Evolutionary conservation across 1,139 yeast genomes (phyloP).

Genomic region (Protomyces gravidus): DNA sequence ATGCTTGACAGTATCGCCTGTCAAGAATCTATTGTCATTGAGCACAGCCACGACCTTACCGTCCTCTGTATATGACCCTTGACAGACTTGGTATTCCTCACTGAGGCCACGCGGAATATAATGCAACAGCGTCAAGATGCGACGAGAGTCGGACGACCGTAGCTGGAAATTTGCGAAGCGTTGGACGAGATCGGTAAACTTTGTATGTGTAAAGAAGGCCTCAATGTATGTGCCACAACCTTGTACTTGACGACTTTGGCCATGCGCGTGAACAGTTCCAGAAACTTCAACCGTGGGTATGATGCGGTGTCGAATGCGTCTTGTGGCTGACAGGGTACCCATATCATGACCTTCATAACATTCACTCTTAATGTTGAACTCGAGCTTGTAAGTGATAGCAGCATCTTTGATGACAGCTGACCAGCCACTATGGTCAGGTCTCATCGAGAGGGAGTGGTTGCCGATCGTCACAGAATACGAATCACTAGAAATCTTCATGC

Average conservation of each 20-base stretch:
- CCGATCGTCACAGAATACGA: conserved; percentile 1
- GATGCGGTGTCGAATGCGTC: not conserved
- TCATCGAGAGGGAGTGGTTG: conserved; percentile 14
- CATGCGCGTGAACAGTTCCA: conserved; percentile 15
- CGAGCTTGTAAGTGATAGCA: conserved; percentile 1
- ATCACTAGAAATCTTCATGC: conserved; percentile 18
- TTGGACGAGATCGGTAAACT: conserved; percentile 17
- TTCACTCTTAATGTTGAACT: conserved; percentile 11
- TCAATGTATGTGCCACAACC: conserved; percentile 13
- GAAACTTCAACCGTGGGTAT: conserved; percentile 4
- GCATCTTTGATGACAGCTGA: conserved; percentile 12
- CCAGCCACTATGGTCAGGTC: conserved; percentile 18
- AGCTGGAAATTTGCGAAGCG: conserved; percentile 17
- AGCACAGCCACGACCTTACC: conserved; percentile 20
- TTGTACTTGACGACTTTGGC: not conserved
- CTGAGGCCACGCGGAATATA: conserved; percentile 18
- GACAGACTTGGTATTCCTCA: conserved; percentile 1
- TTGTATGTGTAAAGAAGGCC: conserved; percentile 9
- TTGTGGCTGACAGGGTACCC: not conserved
- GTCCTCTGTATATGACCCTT: conserved; percentile 6
- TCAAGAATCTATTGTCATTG: conserved; percentile 1
- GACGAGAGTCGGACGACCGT: conserved; percentile 1
- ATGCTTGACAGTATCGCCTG: conserved; percentile 1
- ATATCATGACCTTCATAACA: conserved; percentile 7
- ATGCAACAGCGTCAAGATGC: conserved; percentile 10